Percentiles rank a stretch among this genome's conserved stretches.
These are phyloP conservation scores for Diaporthe nobilis DNA, from an alignment of 2,329 filamentous ascomycete genomes.

Conservation along the genomic window DNA sequence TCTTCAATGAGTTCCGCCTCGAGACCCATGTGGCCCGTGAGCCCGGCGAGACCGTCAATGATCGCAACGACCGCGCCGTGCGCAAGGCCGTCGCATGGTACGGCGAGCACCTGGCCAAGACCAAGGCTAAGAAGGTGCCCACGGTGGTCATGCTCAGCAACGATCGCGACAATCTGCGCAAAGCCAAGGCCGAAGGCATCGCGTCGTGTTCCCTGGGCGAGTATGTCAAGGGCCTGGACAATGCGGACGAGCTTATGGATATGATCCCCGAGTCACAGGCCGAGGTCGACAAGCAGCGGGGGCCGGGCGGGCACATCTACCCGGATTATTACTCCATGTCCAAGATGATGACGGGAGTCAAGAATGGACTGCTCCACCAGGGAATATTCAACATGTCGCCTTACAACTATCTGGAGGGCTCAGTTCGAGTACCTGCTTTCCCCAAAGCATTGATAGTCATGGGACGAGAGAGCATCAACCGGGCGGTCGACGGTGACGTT, in stretches of 20 bases:
- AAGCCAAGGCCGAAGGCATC: conserved; percentile 83
- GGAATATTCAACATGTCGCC: conserved; percentile 96
- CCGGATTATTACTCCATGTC: conserved; percentile 91
- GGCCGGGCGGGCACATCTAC: conserved; percentile 80
- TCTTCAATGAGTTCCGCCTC: conserved; percentile 97
- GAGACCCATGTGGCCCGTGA: conserved; percentile 88
- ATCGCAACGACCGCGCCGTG: conserved; percentile 94
- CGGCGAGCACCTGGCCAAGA: conserved; percentile 80
- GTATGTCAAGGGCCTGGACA: conserved; percentile 87
- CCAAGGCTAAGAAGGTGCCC: conserved; percentile 74
- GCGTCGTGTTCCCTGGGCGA: conserved; percentile 77
- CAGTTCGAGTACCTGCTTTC: conserved; percentile 90
- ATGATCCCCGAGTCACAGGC: conserved; percentile 90
- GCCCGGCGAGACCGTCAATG: conserved; percentile 89
- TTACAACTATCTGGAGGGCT: conserved; percentile 97
- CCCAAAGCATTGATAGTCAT: conserved; percentile 89
- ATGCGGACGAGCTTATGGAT: conserved; percentile 88
- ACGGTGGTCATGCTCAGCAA: conserved; percentile 94
- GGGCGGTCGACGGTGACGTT: conserved; percentile 90
- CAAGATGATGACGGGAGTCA: conserved; percentile 94
- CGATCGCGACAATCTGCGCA: conserved; percentile 87
- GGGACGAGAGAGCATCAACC: conserved; percentile 95
- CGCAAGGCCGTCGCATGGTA: conserved; percentile 93
- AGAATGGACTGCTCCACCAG: conserved; percentile 90
- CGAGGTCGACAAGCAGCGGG: conserved; percentile 74